phyloP scores from a whole-genome alignment of 2,329 filamentous ascomycete genomes.

The Westerdykella ornata region DNA sequence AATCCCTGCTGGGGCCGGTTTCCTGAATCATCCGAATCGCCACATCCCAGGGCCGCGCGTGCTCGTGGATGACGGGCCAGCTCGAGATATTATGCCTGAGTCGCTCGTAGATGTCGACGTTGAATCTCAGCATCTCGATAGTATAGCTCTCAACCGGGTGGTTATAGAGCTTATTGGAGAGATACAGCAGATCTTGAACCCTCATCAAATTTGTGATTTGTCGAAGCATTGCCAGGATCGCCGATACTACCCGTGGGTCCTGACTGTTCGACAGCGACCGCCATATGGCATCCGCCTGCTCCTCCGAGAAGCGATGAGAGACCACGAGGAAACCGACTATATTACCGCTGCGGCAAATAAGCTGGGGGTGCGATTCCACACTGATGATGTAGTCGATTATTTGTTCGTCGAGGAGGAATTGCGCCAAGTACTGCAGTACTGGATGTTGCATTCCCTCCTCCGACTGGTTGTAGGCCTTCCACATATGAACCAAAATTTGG shows the following conservation, averaged over 20 bases:
- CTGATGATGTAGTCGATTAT: constrained; percentile 84
- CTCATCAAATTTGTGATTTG: constrained; percentile 44
- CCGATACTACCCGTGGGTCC: constrained; percentile 76
- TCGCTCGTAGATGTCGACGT: constrained; percentile 22
- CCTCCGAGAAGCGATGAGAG: constrained; percentile 62
- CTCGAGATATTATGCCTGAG: constrained; percentile 13
- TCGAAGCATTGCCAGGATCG: constrained; percentile 62
- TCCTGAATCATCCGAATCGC: constrained; percentile 66
- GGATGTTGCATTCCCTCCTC: constrained; percentile 35
- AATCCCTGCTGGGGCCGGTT: constrained; percentile 52
- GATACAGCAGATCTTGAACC: constrained; percentile 49
- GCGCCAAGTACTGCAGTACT: constrained; percentile 61
- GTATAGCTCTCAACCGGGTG: constrained; percentile 28
- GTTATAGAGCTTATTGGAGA: constrained; percentile 59
- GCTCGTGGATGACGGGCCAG: constrained; percentile 8
- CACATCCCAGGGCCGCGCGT: constrained; percentile 46
- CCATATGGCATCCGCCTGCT: constrained; percentile 78
- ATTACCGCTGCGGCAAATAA: constrained; percentile 73
- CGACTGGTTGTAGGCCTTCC: constrained; percentile 43
- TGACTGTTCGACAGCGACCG: constrained; percentile 72
- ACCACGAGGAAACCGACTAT: constrained; percentile 83
- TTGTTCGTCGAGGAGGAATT: constrained; percentile 61
- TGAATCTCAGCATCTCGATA: constrained; percentile 26
- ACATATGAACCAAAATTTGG: constrained; percentile 60
- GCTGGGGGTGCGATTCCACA: constrained; percentile 83